Evolutionary conservation across 31 red algal genomes (phyloP).

Genomic region (Odonthalia washingtoniensis): DNA sequence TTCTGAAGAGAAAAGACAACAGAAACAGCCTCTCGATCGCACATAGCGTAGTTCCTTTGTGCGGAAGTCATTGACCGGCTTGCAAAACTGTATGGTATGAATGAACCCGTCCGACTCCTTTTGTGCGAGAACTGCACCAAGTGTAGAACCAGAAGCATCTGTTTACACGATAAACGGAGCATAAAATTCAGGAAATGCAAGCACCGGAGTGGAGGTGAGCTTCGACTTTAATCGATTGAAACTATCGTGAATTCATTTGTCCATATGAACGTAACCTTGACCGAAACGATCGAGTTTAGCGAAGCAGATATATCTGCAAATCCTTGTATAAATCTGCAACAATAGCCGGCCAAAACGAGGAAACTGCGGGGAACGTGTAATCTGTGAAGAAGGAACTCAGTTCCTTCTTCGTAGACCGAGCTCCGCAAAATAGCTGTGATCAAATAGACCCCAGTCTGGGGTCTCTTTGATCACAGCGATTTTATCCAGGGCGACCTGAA

Average conservation of each 20-base stretch:
- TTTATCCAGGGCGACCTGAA: conserved; percentile 15
- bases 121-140: background rate
- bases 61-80: conserved; percentile 13
- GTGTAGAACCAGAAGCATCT: background rate
- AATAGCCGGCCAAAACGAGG: conserved; percentile 19
- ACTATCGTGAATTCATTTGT: background rate
- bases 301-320: conserved; percentile 19
- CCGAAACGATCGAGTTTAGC: background rate
- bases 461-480: conserved; percentile 31
- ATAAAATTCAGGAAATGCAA: background rate
- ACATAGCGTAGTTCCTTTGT: conserved; percentile 7
- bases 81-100: background rate
- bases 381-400: no score
- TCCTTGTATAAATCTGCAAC: background rate
- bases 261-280: background rate
- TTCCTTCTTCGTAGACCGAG: no score
- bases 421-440: no score
- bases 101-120: conserved; percentile 6
- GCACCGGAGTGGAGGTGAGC: background rate
- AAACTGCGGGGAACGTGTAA: conserved; percentile 16
- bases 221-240: background rate
- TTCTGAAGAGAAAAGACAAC: conserved; percentile 16
- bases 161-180: background rate
- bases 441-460: no score
- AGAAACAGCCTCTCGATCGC: conserved; percentile 23